Base-by-base conservation (phyloP, 768 basidiomycete species). In the Serendipita sp. region DNA sequence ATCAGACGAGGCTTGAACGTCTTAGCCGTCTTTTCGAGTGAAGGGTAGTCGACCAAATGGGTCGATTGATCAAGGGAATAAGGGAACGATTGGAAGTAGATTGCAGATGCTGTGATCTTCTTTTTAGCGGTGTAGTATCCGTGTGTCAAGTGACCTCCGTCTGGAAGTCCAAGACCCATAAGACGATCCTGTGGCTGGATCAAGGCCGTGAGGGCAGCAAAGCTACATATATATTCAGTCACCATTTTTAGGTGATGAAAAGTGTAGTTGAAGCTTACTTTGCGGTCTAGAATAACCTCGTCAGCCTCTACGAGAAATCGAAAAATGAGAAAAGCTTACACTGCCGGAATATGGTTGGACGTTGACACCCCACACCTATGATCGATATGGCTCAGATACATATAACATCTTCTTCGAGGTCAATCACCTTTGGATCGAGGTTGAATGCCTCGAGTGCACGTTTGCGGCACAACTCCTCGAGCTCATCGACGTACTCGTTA, bases 31-130 rank as follows among this genome's bases (percentile, higher is more conserved):
- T 82, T 78, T 62, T 83, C 82, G 70, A 99, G 82, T 31, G 75
- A 79, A 40, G 76, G 78, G 75, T 97, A 98, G 78, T 97, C 94
- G 69, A 99, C 83, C 68, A 95, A 80, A 72, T 96, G 87, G 64
- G 86, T 88, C 48, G 83, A 76, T 55, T 88, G 85, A 71, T 86
- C 82, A 65, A 94, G 85, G 55, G 81, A 84, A 70, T 98, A 99
- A 52, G 96, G 95, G 72, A 96, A 80, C 43, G 96, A 96, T 74
- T 98, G 94, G 87, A 98, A 99, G 80, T 98, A 98, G 78, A 99
- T 97, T 18, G 96, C 98, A 27, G 95, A 98, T 40, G 96, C 91
- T 37, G 96, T 97, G 86, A 99, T 98, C 77, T 99, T 98, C 81
- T 97, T 96, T 79, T 98, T 98, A 66, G 92, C 91, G 64, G 92